Conservation (phyloP, 2,329 filamentous ascomycete species). For the Fusarium equiseti region DNA sequence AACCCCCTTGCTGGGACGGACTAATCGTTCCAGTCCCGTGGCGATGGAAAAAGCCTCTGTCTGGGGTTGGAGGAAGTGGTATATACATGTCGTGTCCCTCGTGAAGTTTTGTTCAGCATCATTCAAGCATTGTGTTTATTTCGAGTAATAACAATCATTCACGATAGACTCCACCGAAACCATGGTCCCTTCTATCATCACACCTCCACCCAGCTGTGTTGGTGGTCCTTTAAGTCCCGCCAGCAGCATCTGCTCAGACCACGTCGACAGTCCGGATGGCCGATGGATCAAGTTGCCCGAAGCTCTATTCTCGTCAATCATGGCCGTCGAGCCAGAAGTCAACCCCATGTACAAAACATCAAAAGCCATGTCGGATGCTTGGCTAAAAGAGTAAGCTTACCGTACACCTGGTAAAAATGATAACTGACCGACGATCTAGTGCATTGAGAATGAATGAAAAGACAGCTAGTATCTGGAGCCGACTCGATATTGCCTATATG, state of each 20-base stretch:
- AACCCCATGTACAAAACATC: conserved; percentile 27
- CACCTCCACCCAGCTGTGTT: conserved; percentile 26
- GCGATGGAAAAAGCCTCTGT: neutral
- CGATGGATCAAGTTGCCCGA: conserved; percentile 24
- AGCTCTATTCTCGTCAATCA: conserved; percentile 27
- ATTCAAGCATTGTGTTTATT: neutral
- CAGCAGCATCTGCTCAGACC: conserved; percentile 8
- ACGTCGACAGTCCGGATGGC: conserved; percentile 5
- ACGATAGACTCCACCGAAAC: neutral
- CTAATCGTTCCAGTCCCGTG: conserved; percentile 1
- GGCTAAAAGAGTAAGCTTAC: conserved; percentile 24
- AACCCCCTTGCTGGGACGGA: neutral
- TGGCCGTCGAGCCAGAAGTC: conserved; percentile 25
- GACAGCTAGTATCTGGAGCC: conserved; percentile 20
- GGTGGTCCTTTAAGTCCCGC: neutral
- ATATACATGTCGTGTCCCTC: conserved; percentile 2
- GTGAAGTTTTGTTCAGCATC: neutral
- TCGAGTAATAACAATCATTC: neutral
- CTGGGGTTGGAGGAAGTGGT: neutral
- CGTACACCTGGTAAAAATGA: neutral
- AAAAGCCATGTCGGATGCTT: conserved; percentile 22
- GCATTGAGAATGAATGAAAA: conserved; percentile 26
- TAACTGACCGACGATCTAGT: conserved; percentile 15
- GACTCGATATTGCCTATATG: conserved; percentile 28
- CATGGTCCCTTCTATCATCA: conserved; percentile 26